A percentile compares a stretch with the other conserved stretches of the same genome.
Conservation (phyloP, 192 early-diverging fungal species). For the Umbelopsis ramanniana region DNA sequence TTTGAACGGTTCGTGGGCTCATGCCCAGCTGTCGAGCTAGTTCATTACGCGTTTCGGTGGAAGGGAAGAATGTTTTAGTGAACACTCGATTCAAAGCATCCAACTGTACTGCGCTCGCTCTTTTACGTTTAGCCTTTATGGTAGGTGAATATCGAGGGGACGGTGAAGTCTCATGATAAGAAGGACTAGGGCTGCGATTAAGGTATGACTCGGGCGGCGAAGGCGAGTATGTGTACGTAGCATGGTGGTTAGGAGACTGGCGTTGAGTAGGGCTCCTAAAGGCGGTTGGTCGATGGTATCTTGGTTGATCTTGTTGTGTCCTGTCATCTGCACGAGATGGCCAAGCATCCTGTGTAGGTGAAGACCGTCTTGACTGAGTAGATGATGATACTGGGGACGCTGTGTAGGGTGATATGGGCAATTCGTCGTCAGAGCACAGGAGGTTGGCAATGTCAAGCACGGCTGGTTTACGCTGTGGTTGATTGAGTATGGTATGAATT, state of each 20-base stretch:
- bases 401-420: constrained; percentile 23
- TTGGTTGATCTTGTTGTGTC: not conserved
- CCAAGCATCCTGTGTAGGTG: not conserved
- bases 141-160: constrained; percentile 8
- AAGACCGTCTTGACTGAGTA: constrained; percentile 1
- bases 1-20: constrained; percentile 85
- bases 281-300: not conserved
- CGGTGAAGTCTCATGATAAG: not conserved
- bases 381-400: constrained; percentile 30
- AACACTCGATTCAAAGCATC: constrained; percentile 63
- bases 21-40: constrained; percentile 76
- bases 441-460: constrained; percentile 39
- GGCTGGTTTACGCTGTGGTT: constrained; percentile 16
- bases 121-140: constrained; percentile 41
- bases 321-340: not conserved
- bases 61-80: constrained; percentile 72
- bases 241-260: too few species aligned
- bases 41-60: constrained; percentile 69
- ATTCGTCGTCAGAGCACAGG: constrained; percentile 21
- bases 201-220: constrained; percentile 4
- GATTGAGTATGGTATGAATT: constrained; percentile 12
- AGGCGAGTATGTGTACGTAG: not conserved
- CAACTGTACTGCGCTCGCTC: constrained; percentile 62
- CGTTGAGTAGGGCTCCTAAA: not conserved
- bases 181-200: constrained; percentile 14